Evolutionary conservation across 2,329 filamentous ascomycete species (phyloP), one percentile per base, ranked within the genome.

Genomic region (Grosmannia serpens): DNA sequence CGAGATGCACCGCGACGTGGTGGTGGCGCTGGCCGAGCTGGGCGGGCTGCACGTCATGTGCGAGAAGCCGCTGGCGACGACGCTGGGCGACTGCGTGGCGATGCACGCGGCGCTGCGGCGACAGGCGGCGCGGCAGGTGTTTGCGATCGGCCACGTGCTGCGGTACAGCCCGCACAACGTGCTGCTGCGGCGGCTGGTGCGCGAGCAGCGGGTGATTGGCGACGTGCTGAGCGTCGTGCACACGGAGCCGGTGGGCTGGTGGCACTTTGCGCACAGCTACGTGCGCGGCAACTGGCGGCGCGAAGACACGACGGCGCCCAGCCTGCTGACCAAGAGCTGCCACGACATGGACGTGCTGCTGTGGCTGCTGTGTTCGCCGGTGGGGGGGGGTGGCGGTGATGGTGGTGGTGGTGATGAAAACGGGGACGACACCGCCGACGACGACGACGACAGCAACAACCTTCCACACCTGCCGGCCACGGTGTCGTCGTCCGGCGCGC

Each of bases 241-340:
- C 71, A 94, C 89, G 0, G 94, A 97, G 70, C 94, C 94, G 0
- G 86, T 99, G 0, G 94, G 94, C 1, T 95, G 88, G 85, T 97
- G 91, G 89, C 94, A 97, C 70, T 97, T 95, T 69, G 79, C 87
- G 0, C 91, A 96, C 70, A 90, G 86, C 49, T 96, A 92, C 65
- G 92, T 97, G 41, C 82, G 89, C 52, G 94, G 94, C 20, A 96
- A 97, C 72, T 97, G 94, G 94, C 83, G 92, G 7, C 89, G 88
- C 62, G 84, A 89, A 64, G 86, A 83, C 0, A 86, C 75, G 6
- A 85, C 81, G n/a, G 91, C 81, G 27, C 92, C 86, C 8, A 92
- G 88, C 1, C 77, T 99, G 1, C 78, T 99, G 33, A 96, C 92
- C 3, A 99, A 97, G 73, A 95, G 89, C 60, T 97, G 94, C 65